Base-by-base conservation (phyloP, 768 basidiomycete species). In the Pisolithus orientalis region DNA sequence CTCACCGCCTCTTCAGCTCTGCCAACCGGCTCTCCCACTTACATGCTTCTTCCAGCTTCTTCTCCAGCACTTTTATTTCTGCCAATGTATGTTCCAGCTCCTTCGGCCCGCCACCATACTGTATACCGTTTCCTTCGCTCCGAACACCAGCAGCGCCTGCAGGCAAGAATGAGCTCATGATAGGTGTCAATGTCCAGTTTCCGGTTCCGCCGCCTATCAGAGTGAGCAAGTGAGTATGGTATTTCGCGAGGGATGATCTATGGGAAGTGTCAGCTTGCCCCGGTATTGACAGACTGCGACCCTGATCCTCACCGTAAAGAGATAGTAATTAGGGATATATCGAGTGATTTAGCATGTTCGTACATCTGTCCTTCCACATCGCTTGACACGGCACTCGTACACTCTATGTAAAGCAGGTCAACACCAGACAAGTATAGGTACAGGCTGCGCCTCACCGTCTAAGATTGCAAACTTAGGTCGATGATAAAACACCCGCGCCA, bases 311-410 rank as follows among this genome's bases (percentile, higher is more conserved):
- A 88, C 87, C 87, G 84, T 49, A 92, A 74, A 14, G 94, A 94
- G 47, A 97, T 91, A 4, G 94, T 97, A 52, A 98, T 87, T 44
- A 98, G 77, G 0, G 94, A 94, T 62, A 96, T 93, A 1, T 87
- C 92, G 11, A 90, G 73, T 31, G 83, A 77, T 68, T 96, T 96
- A 28, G 89, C 86, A 57, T 90, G 84, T 65, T 94, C 89, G 71
- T 97, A 98, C 90, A 98, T 94, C 57, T 82, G 75, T 0, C 94
- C 94, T 66, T 98, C 94, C 21, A 97, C 94, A 64, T 98, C 95
- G 56, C 89, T 90, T 11, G 92, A 94, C 9, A 98, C 92, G 1
- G 94, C 95, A 51, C 88, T 91, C 6, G 94, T 97, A 67, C 93
- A 96, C 63, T 98, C 94, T 88, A 62, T 44, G 52, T 11, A 14